A percentile compares a stretch with the other conserved stretches of the same genome.
Conservation (phyloP, 139 green algal genomes). For the Closterium sp. region DNA sequence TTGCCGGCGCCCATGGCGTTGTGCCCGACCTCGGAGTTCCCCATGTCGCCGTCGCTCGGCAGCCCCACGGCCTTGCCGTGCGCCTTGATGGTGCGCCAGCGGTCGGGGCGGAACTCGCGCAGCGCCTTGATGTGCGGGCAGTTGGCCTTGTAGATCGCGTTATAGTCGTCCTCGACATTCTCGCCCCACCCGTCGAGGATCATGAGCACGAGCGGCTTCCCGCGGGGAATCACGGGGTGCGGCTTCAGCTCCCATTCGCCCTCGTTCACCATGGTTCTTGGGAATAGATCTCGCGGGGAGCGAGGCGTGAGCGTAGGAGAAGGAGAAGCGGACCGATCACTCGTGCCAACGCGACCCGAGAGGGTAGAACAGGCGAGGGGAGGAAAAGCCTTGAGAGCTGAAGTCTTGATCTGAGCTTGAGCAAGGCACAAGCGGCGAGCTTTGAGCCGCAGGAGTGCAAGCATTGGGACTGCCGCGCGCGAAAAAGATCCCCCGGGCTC, state of each 20-base stretch:
- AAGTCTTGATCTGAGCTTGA: neutral
- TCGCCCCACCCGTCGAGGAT: constrained; percentile 47
- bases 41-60: constrained; percentile 90
- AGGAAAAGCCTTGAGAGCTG: neutral
- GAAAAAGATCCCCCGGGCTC: neutral
- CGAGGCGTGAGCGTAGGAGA: neutral
- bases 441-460: neutral
- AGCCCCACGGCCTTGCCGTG: constrained; percentile 91
- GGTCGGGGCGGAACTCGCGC: neutral
- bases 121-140: constrained; percentile 20
- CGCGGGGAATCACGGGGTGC: constrained; percentile 28
- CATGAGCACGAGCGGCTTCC: constrained; percentile 28
- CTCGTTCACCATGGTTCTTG: neutral
- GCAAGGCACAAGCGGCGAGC: neutral
- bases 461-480: neutral
- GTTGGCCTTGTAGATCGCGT: constrained; percentile 20
- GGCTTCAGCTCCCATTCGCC: constrained; percentile 13
- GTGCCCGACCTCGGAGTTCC: constrained; percentile 87
- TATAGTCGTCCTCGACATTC: constrained; percentile 28
- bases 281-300: neutral
- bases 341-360: neutral
- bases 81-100: constrained; percentile 73
- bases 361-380: neutral
- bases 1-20: constrained; percentile 93
- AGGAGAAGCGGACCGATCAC: neutral